phyloP scores from a whole-genome alignment of 306 rosid species.

The Gleditsia sinensis region DNA sequence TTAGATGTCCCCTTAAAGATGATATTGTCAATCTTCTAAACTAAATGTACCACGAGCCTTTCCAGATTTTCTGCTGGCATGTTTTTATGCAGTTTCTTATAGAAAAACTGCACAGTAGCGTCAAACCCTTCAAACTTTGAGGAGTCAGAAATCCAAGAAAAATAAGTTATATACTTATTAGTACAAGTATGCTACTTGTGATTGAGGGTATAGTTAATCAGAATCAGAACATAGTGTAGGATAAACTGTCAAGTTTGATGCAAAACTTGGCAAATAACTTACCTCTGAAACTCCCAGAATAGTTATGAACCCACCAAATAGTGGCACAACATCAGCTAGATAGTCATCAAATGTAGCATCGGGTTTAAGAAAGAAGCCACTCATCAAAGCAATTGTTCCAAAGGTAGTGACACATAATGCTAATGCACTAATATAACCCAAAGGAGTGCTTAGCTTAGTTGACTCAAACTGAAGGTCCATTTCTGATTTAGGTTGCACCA shows the following conservation, averaged over 20 bases:
- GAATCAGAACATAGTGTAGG: neutral
- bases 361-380: conserved; percentile 94
- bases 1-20: neutral
- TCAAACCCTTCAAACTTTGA: neutral
- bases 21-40: neutral
- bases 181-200: neutral
- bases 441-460: conserved; percentile 77
- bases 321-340: conserved; percentile 77
- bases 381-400: conserved; percentile 87
- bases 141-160: neutral
- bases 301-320: conserved; percentile 78
- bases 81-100: neutral
- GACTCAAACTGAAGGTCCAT: conserved; percentile 87
- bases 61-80: neutral
- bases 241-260: conserved; percentile 1
- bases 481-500: conserved; percentile 96
- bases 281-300: conserved; percentile 98
- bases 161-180: neutral
- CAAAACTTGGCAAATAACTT: conserved; percentile 10
- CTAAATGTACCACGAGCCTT: neutral
- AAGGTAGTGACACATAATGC: conserved; percentile 74
- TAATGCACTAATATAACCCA: conserved; percentile 76
- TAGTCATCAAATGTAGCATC: conserved; percentile 85
- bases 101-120: neutral
- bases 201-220: neutral